Evolutionary conservation across 805 yeast species (phyloP).

Genomic region (Candida boleticola): DNA sequence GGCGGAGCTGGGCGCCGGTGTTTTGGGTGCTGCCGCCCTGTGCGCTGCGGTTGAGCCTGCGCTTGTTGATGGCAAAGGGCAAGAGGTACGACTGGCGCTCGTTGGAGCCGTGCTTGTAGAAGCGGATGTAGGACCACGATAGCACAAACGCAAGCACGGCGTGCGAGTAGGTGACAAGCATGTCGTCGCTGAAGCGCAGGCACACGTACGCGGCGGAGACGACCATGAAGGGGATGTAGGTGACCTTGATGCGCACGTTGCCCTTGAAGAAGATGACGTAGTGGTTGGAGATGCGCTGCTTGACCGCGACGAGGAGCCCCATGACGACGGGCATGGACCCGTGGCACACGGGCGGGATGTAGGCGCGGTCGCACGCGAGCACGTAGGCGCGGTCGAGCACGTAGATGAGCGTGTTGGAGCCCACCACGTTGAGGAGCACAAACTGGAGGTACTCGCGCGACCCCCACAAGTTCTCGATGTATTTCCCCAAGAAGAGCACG

Average conservation of each 20-base stretch:
- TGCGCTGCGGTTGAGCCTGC: background rate
- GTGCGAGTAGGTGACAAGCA: slow-evolving; percentile 20
- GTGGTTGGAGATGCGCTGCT: slow-evolving; percentile 65
- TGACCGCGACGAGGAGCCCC: slow-evolving; percentile 62
- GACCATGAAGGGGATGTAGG: slow-evolving; percentile 37
- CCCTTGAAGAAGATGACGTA: slow-evolving; percentile 49
- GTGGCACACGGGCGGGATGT: slow-evolving; percentile 42
- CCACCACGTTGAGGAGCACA: slow-evolving; percentile 32
- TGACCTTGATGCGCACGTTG: slow-evolving; percentile 41
- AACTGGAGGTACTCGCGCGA: slow-evolving; percentile 50
- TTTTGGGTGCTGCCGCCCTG: no score
- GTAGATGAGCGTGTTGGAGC: slow-evolving; percentile 36
- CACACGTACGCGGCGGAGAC: slow-evolving; percentile 20
- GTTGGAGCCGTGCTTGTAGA: slow-evolving; percentile 39
- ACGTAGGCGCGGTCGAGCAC: slow-evolving; percentile 18
- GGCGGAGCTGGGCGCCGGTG: background rate
- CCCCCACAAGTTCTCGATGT: slow-evolving; percentile 68
- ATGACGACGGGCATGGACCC: slow-evolving; percentile 55
- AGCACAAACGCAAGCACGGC: slow-evolving; percentile 30
- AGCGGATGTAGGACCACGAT: slow-evolving; percentile 41
- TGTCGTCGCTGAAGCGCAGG: slow-evolving; percentile 26
- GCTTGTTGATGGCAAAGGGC: slow-evolving; percentile 25
- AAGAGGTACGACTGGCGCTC: slow-evolving; percentile 42
- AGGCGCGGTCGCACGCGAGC: background rate
- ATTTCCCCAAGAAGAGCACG: slow-evolving; percentile 55